Base-by-base conservation (phyloP, 169 alveolate genomes). In the Theileria annulata region DNA sequence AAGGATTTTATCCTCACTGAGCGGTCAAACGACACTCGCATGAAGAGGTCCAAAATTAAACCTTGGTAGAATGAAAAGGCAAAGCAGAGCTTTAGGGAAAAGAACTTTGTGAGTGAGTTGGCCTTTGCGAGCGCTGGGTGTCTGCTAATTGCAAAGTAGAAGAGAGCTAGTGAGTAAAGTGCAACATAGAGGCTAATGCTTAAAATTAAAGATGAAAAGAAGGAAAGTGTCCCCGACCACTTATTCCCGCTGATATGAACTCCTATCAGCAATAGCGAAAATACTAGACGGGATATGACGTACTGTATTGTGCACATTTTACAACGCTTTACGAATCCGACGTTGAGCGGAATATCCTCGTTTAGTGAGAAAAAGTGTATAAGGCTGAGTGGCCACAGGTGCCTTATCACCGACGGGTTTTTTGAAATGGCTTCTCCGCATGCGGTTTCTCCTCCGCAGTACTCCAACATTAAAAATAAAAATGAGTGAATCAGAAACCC, bases 271-370 rank as follows among this genome's bases (percentile, higher is more conserved):
- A 84, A 67, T 6, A 84, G 37, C 15, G 90, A 72, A 21, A 78
- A 56, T 8, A 72, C n/a, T 17, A 77, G 79, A 12, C 90, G 62
- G 51, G 73, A 56, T 30, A 84, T 74, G 12, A 87, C 90, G 71
- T 84, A 84, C 71, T 84, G 90, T 64, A 84, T 76, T 27, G 87
- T 77, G 28, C 85, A 72, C 90, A 77, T 84, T 33, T 79, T 60
- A 37, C 87, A 84, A 17, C 78, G 56, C 79, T 84, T 84, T 21
- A 84, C 87, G 58, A 84, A 84, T 3, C 90, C 90, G 33, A 72
- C 90, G 67, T 84, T 84, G 25, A 84, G 84, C 12, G 90, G 90
- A 21, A 84, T 84, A 67, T 84, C 90, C n/a, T 84, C 90, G 47
- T 48, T 74, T 23, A 84, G 79, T 3, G 77, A 48, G 37, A 69